Conservation (phyloP, 495 filamentous ascomycete genomes). For the Hyaloscypha bicolor region DNA sequence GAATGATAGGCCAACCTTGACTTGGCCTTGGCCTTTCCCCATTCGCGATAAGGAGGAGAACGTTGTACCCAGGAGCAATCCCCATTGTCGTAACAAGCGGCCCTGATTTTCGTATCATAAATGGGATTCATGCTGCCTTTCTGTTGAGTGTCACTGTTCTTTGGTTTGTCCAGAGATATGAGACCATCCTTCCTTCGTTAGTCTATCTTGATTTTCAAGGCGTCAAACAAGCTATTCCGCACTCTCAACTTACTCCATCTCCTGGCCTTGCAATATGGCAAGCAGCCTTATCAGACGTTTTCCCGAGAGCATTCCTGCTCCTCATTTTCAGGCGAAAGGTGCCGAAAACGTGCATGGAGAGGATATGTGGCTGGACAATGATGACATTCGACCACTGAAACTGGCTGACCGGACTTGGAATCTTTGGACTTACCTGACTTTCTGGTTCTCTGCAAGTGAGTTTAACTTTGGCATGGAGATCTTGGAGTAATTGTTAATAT, state of each 20-base stretch:
- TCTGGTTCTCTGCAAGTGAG: conserved; percentile 43
- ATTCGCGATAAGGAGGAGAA: neutral
- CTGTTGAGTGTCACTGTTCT: no score
- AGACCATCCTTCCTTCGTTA: no score
- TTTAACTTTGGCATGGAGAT: neutral
- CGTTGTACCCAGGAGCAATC: neutral
- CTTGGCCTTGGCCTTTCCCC: neutral
- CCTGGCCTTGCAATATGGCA: conserved; percentile 31
- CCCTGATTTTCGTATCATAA: no score
- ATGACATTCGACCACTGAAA: conserved; percentile 42
- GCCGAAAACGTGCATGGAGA: conserved; percentile 29
- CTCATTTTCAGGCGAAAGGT: conserved; percentile 24
- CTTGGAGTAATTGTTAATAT: neutral
- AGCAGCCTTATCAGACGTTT: conserved; percentile 18
- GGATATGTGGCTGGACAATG: conserved; percentile 39
- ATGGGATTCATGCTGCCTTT: no score
- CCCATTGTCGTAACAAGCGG: no score
- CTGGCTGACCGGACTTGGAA: conserved; percentile 41
- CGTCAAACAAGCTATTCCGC: no score
- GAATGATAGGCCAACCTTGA: neutral
- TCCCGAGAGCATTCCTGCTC: conserved; percentile 15
- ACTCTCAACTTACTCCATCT: no score
- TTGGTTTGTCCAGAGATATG: no score
- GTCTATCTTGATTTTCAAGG: no score
- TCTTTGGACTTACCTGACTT: conserved; percentile 41